Base-by-base conservation (phyloP, 495 filamentous ascomycete species). In the Penicillium nucicola region DNA sequence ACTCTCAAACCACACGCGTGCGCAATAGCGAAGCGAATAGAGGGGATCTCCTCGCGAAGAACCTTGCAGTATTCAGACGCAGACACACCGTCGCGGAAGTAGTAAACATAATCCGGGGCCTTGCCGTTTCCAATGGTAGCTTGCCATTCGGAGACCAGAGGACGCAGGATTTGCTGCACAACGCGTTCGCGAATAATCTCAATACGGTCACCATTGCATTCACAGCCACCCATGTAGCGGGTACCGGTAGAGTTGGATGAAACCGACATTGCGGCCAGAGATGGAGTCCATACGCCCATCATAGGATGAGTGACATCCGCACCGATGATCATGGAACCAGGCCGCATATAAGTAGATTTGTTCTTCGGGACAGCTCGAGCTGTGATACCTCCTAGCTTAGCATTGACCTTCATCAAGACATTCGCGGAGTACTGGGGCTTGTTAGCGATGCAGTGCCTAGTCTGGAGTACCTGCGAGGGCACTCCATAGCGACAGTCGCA, bases 31-130 rank as follows among this genome's bases (percentile, higher is more conserved):
- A 31, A 14, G 11, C 84, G 84, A 63, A 98, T 85, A 48, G 84
- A 75, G 0, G 67, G 56, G 5, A 96, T 77, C 64, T 97, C 95
- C n/a, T 79, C 65, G 1, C 87, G 66, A 1, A 97, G 70, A 12
- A 97, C 82, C 12, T 88, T 80, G 2, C 74, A 57, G 53, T 87
- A 96, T 67, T 97, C 87, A 1, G 87, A 88, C 49, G 93, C 88
- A 1, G 87, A 91, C 5, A 97, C 89, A 60, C 93, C 93, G 58
- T 98, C 93, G 14, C 93, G 92, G 73, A 97, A 86, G 67, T 96
- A 97, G 64, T 95, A 88, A 45, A 98, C 77, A 30, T 89, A 78
- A 32, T 78, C 41, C 0, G 90, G 90, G 4, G 67, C 51, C 2
- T 57, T 45, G 2, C 77, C 72, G 4, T 68, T 55, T 13, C 75